Percentiles rank a stretch among this genome's conserved stretches.
Conservation (phyloP, 1,284 basidiomycete genomes). For the Neolentinus lepideus region DNA sequence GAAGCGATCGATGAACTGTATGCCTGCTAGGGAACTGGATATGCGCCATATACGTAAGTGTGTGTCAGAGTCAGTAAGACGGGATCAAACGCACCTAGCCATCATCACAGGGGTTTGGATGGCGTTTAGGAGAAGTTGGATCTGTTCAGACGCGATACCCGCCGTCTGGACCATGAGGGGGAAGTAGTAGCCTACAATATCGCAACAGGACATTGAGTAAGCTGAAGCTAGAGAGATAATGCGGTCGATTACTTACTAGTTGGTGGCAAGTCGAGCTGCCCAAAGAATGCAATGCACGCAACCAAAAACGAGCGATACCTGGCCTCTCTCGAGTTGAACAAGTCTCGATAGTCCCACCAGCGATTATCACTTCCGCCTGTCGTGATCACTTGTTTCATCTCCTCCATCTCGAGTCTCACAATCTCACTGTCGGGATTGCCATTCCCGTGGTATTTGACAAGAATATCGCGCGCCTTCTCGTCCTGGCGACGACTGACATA, state of each 20-base stretch:
- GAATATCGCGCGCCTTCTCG: slow-evolving; percentile 12
- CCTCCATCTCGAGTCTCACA: slow-evolving; percentile 15
- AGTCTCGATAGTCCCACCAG: slow-evolving; percentile 14
- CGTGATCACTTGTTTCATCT: slow-evolving; percentile 12
- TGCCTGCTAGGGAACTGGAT: slow-evolving; percentile 7
- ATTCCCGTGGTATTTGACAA: slow-evolving; percentile 14
- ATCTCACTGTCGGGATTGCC: slow-evolving; percentile 11
- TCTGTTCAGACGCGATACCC: slow-evolving; percentile 10
- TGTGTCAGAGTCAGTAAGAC: not conserved
- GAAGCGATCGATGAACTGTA: slow-evolving; percentile 10
- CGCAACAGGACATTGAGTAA: not conserved
- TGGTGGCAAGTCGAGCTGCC: slow-evolving; percentile 13
- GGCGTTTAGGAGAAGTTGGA: slow-evolving; percentile 11
- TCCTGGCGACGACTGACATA: slow-evolving; percentile 23
- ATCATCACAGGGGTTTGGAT: slow-evolving; percentile 14
- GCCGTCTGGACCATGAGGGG: slow-evolving; percentile 13
- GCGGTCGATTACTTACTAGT: not conserved
- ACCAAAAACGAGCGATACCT: slow-evolving; percentile 12
- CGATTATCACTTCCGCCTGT: slow-evolving; percentile 12
- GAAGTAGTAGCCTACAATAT: slow-evolving; percentile 8
- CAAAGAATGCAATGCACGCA: slow-evolving; percentile 13
- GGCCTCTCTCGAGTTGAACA: slow-evolving; percentile 11
- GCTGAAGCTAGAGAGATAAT: not conserved
- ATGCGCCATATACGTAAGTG: not conserved
- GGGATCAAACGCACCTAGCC: slow-evolving; percentile 1